These are phyloP conservation scores for Globisporangium nunn DNA, from an alignment of 352 stramenopile genomes.

Conservation along the genomic window DNA sequence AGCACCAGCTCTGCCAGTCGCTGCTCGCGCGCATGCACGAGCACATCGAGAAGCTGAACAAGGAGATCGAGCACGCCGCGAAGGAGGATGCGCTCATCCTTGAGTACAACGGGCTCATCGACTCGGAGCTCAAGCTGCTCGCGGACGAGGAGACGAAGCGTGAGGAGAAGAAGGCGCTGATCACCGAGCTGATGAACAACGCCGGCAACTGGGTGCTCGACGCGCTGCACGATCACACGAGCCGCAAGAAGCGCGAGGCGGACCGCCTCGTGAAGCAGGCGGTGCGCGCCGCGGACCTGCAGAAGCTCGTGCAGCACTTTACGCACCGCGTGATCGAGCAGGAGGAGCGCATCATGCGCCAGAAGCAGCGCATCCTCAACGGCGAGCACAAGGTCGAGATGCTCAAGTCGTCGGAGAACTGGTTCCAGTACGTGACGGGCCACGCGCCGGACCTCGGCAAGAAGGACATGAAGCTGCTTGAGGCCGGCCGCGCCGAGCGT, in stretches of 20 bases:
- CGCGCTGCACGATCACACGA: constrained; percentile 77
- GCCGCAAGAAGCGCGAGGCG: constrained; percentile 82
- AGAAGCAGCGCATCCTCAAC: constrained; percentile 87
- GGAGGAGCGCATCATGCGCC: constrained; percentile 85
- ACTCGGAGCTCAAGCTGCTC: constrained; percentile 70
- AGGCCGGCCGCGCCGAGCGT: constrained; percentile 54
- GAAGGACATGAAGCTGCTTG: constrained; percentile 82
- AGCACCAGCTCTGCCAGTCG: constrained; percentile 74
- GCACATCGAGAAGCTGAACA: constrained; percentile 73
- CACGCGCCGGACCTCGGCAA: constrained; percentile 67
- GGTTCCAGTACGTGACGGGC: constrained; percentile 84
- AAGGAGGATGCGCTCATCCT: constrained; percentile 65
- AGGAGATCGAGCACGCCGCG: constrained; percentile 67
- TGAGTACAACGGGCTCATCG: constrained; percentile 67
- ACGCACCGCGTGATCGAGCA: constrained; percentile 87
- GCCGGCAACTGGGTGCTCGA: constrained; percentile 84
- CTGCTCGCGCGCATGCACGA: constrained; percentile 78
- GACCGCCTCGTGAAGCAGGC: constrained; percentile 82
- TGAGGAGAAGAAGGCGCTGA: constrained; percentile 84
- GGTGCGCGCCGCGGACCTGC: constrained; percentile 70
- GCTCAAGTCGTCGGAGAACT: constrained; percentile 87
- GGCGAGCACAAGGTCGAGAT: constrained; percentile 88
- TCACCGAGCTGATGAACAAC: constrained; percentile 83
- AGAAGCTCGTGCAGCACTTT: constrained; percentile 87
- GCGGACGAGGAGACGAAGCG: constrained; percentile 79